Evolutionary conservation across 139 green algal genomes (phyloP).

Genomic region (Astrephomene gubernaculifera): DNA sequence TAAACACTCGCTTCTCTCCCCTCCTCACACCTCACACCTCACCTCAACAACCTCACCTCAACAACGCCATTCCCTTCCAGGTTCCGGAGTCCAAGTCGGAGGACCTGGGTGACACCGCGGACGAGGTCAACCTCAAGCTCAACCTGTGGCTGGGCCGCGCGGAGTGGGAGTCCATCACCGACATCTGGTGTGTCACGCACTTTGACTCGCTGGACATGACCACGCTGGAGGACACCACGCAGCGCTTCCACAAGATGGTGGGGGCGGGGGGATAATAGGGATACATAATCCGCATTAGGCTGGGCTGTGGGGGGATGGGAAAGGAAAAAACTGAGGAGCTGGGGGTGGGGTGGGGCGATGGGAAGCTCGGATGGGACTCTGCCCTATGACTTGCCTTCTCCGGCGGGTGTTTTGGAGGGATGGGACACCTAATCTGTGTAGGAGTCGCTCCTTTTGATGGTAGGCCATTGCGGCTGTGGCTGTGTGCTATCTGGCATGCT

Average conservation of each 20-base stretch:
- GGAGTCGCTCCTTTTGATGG: no score
- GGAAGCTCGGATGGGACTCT: no score
- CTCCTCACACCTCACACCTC: background rate
- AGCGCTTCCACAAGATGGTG: constrained; percentile 60
- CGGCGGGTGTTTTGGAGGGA: no score
- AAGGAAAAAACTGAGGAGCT: background rate
- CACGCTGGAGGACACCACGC: constrained; percentile 77
- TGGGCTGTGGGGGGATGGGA: background rate
- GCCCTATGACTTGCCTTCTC: no score
- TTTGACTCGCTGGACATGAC: constrained; percentile 76
- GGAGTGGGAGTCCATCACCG: constrained; percentile 70
- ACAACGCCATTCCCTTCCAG: background rate
- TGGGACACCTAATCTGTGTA: no score
- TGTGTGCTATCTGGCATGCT: no score
- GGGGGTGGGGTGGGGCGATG: no score
- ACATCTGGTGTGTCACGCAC: constrained; percentile 57
- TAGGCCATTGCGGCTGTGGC: no score
- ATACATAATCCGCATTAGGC: no score
- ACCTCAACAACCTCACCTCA: background rate
- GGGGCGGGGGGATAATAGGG: background rate
- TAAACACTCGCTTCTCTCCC: background rate
- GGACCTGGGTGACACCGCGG: constrained; percentile 63
- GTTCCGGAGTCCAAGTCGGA: constrained; percentile 60
- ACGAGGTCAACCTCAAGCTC: constrained; percentile 83
- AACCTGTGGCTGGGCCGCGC: constrained; percentile 73